phyloP scores from a whole-genome alignment of 164 flowering plant genomes.

The Magnolia officinalis region DNA sequence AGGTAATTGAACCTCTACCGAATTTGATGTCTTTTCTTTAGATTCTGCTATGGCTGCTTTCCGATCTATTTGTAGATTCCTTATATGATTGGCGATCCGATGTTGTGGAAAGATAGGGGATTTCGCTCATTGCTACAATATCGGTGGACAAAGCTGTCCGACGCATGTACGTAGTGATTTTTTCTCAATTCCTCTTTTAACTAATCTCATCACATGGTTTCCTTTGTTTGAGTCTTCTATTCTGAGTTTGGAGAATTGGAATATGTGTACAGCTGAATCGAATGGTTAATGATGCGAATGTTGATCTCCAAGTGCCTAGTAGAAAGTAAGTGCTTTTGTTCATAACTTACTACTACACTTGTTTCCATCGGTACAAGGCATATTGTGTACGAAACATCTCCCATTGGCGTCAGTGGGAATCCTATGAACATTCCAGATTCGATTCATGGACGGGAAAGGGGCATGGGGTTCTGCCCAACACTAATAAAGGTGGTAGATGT shows the following conservation, averaged over 20 bases:
- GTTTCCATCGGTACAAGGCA: too few species aligned
- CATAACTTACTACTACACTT: not conserved
- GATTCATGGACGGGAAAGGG: not conserved
- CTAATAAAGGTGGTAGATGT: not conserved
- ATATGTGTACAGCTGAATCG: not conserved
- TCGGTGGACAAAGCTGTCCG: conserved; percentile 7
- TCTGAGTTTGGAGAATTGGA: not conserved
- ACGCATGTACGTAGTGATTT: conserved; percentile 5
- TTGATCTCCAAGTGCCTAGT: conserved; percentile 5
- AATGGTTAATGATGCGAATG: not conserved
- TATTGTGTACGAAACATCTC: too few species aligned
- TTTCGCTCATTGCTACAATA: conserved; percentile 1
- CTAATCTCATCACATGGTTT: not conserved
- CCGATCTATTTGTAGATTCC: not conserved
- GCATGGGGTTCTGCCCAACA: not conserved
- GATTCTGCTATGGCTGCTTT: not conserved
- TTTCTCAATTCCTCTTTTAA: not conserved
- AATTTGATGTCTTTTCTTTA: not conserved
- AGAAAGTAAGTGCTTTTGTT: not conserved
- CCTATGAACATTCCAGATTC: not conserved
- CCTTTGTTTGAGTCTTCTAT: not conserved
- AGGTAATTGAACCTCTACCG: conserved; percentile 1
- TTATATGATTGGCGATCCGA: not conserved
- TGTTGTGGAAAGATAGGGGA: conserved; percentile 2
- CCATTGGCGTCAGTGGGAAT: not conserved